A percentile compares a stretch with the other conserved stretches of the same genome.
Evolutionary conservation across 1,284 basidiomycete genomes (phyloP).

Genomic region (Tremellales sp.): DNA sequence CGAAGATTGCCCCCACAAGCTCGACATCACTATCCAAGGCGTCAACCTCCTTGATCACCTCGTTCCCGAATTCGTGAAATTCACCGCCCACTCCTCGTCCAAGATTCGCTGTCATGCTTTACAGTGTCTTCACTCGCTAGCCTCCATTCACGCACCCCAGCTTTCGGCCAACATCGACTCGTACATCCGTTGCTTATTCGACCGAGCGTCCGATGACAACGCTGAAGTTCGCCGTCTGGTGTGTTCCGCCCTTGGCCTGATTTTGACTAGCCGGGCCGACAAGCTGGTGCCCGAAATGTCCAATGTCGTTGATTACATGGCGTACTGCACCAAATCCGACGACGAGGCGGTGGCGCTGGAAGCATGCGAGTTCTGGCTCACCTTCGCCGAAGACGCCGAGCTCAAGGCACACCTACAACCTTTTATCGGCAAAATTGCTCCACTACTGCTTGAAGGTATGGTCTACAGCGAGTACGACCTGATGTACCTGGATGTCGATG

Average conservation of each 20-base stretch:
- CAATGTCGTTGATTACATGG: slow-evolving; percentile 97
- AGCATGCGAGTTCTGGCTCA: slow-evolving; percentile 99
- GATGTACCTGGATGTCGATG: slow-evolving; percentile 90
- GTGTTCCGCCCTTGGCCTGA: slow-evolving; percentile 89
- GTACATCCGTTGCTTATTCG: slow-evolving; percentile 90
- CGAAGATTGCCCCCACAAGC: slow-evolving; percentile 92
- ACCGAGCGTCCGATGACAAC: slow-evolving; percentile 87
- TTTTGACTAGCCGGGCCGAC: slow-evolving; percentile 87
- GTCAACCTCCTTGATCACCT: slow-evolving; percentile 84
- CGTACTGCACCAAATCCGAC: slow-evolving; percentile 95
- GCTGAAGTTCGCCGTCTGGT: slow-evolving; percentile 91
- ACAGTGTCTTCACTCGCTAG: slow-evolving; percentile 89
- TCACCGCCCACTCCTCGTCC: slow-evolving; percentile 65
- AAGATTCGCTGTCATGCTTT: slow-evolving; percentile 90
- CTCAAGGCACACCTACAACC: slow-evolving; percentile 79
- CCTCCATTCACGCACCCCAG: slow-evolving; percentile 75
- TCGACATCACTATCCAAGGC: slow-evolving; percentile 83
- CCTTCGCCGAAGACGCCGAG: slow-evolving; percentile 92
- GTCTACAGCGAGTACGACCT: slow-evolving; percentile 94
- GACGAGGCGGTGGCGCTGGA: slow-evolving; percentile 92
- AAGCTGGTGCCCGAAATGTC: slow-evolving; percentile 94
- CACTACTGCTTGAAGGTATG: slow-evolving; percentile 94
- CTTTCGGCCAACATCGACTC: slow-evolving; percentile 85
- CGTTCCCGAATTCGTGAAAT: slow-evolving; percentile 88
- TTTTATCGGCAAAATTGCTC: slow-evolving; percentile 80